Evolutionary conservation across 495 filamentous ascomycete genomes (phyloP), one percentile per base, ranked within the genome.

Genomic region (Neurospora sp.): DNA sequence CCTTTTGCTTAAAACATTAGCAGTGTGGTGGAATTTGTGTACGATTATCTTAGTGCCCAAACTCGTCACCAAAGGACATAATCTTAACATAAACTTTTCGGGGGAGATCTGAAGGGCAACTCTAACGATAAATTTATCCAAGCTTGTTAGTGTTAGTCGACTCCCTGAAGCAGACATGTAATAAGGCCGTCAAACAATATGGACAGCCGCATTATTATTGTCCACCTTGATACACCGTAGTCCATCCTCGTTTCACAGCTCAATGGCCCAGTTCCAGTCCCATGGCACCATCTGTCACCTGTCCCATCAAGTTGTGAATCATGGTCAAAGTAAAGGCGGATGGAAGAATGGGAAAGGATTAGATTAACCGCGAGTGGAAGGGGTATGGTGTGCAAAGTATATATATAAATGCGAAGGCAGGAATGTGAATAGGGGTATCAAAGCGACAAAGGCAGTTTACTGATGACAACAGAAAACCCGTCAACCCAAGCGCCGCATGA

Each of bases 401-500:
- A 18, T 62, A 16, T 62, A 62, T 62, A 62, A 18, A 62, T 4
- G 54, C 54, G 16, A 6, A 62, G 54, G 54, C 54, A 35, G 54
- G 54, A 9, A 35, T 35, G 14, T 2, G 27, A 62, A 35, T 35
- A 35, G 14, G 27, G 54, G 27, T 35, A 62, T 62, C 54, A 62
- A 62, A 62, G 54, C 12, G 54, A 62, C 6, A 62, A 35, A 62
- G 54, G 54, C 54, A 62, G 14, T 84, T 87, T 90, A 44, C 91
- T 90, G 77, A 97, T 92, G 78, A 99, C 91, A 71, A 98, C 85
- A 31, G 91, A 91, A 79, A 99, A 95, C 1, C 93, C 93, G 82
- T 98, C 94, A 39, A 99, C 79, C 93, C 93, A 98, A 73, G 88
- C 78, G 16, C 86, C 93, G 77, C 89, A 93, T 74, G 92, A 93